Conservation (phyloP, 352 stramenopile genomes). For the Globisporangium rhizosaccharum region DNA sequence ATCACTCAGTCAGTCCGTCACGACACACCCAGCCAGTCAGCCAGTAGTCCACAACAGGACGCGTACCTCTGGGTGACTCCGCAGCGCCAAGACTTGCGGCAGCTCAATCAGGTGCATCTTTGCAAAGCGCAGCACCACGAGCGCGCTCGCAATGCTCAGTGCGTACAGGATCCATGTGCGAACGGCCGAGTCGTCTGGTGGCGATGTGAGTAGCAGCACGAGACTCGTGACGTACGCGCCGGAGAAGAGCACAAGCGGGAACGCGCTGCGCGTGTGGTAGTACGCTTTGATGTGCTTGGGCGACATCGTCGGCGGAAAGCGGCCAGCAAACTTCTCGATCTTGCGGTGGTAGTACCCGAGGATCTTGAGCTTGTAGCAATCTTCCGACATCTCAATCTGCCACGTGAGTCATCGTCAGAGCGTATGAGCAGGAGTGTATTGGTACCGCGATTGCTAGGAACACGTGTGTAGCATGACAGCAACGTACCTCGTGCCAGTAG, state of each 20-base stretch:
- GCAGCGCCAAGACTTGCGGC: conserved; percentile 57
- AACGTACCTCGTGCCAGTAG: conserved; percentile 65
- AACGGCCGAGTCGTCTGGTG: conserved; percentile 25
- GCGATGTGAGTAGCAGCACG: conserved; percentile 30
- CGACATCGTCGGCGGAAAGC: conserved; percentile 44
- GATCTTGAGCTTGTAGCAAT: conserved; percentile 75
- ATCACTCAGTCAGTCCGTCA: not conserved
- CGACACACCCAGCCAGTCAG: not conserved
- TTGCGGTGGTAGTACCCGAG: conserved; percentile 82
- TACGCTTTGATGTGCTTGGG: conserved; percentile 40
- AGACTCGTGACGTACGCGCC: conserved; percentile 34
- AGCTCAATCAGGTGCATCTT: conserved; percentile 75
- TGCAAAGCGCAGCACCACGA: conserved; percentile 60
- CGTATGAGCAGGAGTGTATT: not conserved
- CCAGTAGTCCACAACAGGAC: not conserved
- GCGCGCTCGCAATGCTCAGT: conserved; percentile 43
- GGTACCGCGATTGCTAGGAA: not conserved
- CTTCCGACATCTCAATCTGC: conserved; percentile 66
- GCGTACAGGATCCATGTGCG: conserved; percentile 55
- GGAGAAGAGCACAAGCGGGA: conserved; percentile 43
- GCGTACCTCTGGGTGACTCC: conserved; percentile 55
- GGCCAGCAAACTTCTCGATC: conserved; percentile 65
- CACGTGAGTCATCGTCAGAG: not conserved
- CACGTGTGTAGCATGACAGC: no score
- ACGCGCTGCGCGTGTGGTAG: conserved; percentile 39